Evolutionary conservation across 139 green algal genomes (phyloP).

Genomic region (Asterochloris erici): DNA sequence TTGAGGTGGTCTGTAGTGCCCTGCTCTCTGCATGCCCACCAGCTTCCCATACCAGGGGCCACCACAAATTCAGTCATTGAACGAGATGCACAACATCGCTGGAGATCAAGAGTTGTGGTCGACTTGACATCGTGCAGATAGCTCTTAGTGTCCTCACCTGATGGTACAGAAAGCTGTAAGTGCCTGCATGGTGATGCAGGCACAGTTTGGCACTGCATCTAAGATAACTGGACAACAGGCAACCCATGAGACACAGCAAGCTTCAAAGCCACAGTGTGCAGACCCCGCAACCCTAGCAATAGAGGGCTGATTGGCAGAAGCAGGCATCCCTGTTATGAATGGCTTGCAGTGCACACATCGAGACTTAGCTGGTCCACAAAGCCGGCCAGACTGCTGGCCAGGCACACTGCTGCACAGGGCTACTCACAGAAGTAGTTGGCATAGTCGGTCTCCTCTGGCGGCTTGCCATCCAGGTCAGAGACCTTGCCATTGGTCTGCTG

Average conservation of each 20-base stretch:
- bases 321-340: too few species aligned
- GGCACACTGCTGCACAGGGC: conserved; percentile 15
- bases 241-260: too few species aligned
- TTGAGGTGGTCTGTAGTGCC: not conserved
- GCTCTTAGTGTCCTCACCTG: conserved; percentile 49
- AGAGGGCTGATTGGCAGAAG: too few species aligned
- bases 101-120: not conserved
- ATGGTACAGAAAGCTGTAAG: conserved; percentile 92
- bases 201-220: too few species aligned
- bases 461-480: conserved; percentile 64
- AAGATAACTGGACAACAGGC: too few species aligned
- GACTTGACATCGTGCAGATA: not conserved
- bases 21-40: not conserved
- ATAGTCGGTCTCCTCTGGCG: conserved; percentile 85
- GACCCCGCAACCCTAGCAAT: too few species aligned
- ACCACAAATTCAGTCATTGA: not conserved
- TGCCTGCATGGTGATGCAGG: not conserved
- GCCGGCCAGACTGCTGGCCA: too few species aligned
- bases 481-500: conserved; percentile 22
- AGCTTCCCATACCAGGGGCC: not conserved
- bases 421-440: conserved; percentile 96
- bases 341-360: too few species aligned
- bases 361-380: too few species aligned
- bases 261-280: too few species aligned
- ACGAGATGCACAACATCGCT: not conserved